Evolutionary conservation across 2,329 filamentous ascomycete species (phyloP), one percentile per base, ranked within the genome.

Genomic region (Gnomoniopsis sp.): DNA sequence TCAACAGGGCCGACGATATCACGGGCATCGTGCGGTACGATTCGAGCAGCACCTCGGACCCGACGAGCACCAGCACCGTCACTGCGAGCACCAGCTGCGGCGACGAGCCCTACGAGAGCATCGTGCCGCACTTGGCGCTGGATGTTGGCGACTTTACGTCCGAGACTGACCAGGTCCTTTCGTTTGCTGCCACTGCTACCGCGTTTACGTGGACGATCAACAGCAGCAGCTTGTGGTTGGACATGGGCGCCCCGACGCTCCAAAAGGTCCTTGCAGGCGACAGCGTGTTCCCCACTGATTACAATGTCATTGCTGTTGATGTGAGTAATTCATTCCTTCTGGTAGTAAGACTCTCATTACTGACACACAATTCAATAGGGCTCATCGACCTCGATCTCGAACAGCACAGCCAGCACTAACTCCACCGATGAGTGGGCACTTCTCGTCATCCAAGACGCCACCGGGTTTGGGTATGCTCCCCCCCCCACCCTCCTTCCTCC

Each of bases 11-110:
- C 14, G 46, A 62, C n/a, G 57, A 58, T 23, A 61, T 64, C 19
- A 61, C 64, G n/a, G 67, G 67, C 11, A 65, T 70, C 15, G 63
- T 70, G n/a, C 62, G 65, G 14, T 70, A 70, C 53, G 57, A 62
- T 15, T 38, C 51, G 10, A 44, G 33, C 19, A 60, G 63, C 36
- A 64, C 55, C 10, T 57, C 44, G 19, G 47, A 51, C 26, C 65
- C 65, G n/a, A 59, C 54, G 51, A 50, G 33, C 48, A 58, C 15
- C 34, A 59, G 49, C 34, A 26, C 34, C 3, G 49, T 61, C 17
- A 46, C 34, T 22, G 44, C 51, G 2, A 21, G n/a, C n/a, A 33
- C 57, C 30, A 58, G 38, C 56, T 71, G 69, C 52, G 54, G 50
- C 10, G 69, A 71, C 55, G 65, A 70, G 64, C 61, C 62, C 26